Percentiles rank a stretch among this genome's conserved stretches.
phyloP scores from a whole-genome alignment of 2,329 filamentous ascomycete genomes.

The Fusarium udum region DNA sequence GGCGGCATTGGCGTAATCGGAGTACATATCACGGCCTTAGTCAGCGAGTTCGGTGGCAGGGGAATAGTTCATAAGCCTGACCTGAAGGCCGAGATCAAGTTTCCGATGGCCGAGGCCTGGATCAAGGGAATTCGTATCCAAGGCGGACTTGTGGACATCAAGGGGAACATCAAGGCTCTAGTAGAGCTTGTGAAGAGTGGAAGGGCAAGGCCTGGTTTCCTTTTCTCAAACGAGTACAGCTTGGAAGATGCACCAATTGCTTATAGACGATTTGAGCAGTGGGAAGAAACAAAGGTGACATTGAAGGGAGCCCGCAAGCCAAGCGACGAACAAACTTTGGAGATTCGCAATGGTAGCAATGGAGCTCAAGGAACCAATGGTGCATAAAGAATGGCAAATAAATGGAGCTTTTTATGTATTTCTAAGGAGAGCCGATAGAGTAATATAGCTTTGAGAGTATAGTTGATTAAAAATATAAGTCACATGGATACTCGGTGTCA shows the following conservation, averaged over 20 bases:
- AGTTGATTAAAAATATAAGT: background rate
- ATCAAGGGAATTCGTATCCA: background rate
- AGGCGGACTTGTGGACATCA: slow-evolving; percentile 1
- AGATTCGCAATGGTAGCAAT: background rate
- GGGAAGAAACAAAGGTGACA: slow-evolving; percentile 3
- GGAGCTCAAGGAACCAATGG: background rate
- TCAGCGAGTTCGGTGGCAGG: background rate
- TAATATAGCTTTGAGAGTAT: background rate
- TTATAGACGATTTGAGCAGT: background rate
- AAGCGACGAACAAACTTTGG: background rate
- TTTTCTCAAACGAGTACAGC: slow-evolving; percentile 18
- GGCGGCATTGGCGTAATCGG: slow-evolving; percentile 17
- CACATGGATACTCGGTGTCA: no score
- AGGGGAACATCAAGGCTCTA: background rate
- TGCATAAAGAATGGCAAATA: no score
- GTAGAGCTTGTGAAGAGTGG: slow-evolving; percentile 8
- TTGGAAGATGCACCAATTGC: background rate
- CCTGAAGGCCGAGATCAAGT: slow-evolving; percentile 1
- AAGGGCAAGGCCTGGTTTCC: background rate
- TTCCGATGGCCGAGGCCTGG: background rate
- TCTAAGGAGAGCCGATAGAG: fast-evolving
- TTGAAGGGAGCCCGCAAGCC: slow-evolving; percentile 2
- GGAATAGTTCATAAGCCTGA: background rate
- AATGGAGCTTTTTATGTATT: no score
- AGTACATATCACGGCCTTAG: background rate